Base-by-base conservation (phyloP, 306 rosid genomes). In the Sicyos baderoa region DNA sequence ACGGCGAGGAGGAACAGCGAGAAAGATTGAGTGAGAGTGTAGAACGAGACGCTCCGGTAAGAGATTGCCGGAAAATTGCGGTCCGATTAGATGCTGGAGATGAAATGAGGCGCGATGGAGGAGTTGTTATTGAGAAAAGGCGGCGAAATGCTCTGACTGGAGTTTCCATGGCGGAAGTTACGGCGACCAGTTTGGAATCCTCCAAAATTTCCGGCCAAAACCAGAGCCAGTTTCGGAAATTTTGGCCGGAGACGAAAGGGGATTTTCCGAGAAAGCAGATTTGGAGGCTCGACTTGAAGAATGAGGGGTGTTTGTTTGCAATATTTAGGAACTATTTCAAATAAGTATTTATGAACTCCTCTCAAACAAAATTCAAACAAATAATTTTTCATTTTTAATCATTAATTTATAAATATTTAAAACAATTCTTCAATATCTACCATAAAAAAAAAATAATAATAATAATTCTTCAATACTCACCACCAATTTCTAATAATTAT, bases 111-210 rank as follows among this genome's bases (percentile, higher is more conserved):
- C 76, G 67, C 9, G 53, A 68, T 35, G 74, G 72, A 27, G 58
- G 72, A 51, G 14, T 61, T 21, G 82, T 14, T 82, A 71, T 86
- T 52, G 40, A 47, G 73, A 82, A 25, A 45, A 92, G 17, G 64
- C 54, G 78, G 8, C 74, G 76, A 45, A 85, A 55, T 50, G 74
- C 16, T 78, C 79, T 79, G 25, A 75, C 73, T 6, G 81, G 80
- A 65, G 85, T 82, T 69, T 89, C 91, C 92, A 89, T 89, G 74
- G 83, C 23, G 52, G 73, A 63, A 63, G 7, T 72, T 58, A 55
- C 54, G 9, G 35, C 8, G n/a, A 56, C 67, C n/a, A 55, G 16
- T 11, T 40, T 18, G 54, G 32, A 54, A 22, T 21, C 32, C 54
- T 19, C 12, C 70, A 45, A 65, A 42, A 0, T 65, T 45, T 12